These are phyloP conservation scores for Chenopodium berlandieri DNA, from an alignment of 148 eudicot species.

Conservation along the genomic window DNA sequence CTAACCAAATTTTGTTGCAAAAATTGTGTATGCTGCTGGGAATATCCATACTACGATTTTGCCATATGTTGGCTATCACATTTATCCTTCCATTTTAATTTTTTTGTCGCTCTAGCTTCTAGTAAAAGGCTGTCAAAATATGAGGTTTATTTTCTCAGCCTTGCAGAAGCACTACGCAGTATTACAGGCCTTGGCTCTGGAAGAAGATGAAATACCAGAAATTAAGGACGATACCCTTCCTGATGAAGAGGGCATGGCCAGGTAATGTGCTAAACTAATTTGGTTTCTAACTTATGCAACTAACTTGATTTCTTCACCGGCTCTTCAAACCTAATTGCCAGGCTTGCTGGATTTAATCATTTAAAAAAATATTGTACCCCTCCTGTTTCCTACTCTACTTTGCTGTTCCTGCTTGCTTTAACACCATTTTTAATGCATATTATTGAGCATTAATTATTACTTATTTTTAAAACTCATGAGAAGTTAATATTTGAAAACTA, in stretches of 20 bases:
- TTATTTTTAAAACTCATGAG: no score
- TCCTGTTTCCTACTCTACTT: no score
- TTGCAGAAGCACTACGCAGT: conserved; percentile 97
- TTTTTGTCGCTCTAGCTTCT: conserved; percentile 9
- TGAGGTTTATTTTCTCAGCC: conserved; percentile 43
- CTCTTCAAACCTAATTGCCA: background rate
- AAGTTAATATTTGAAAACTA: no score
- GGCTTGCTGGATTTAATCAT: no score
- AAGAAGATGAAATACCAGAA: conserved; percentile 93
- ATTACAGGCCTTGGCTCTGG: conserved; percentile 88
- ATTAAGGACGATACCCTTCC: conserved; percentile 90
- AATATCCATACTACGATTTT: background rate
- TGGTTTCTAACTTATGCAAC: background rate
- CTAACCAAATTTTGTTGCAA: background rate
- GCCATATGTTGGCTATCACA: background rate
- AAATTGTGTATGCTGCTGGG: background rate
- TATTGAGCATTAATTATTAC: no score
- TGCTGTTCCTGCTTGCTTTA: no score
- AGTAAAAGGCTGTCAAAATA: background rate
- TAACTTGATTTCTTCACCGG: background rate
- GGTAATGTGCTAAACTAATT: conserved; percentile 37
- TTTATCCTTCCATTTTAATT: background rate
- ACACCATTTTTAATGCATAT: no score
- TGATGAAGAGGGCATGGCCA: conserved; percentile 89
- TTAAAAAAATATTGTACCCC: no score